Base-by-base conservation (phyloP, 108 stramenopile genomes). In the Pseudonitzschia multiseries region DNA sequence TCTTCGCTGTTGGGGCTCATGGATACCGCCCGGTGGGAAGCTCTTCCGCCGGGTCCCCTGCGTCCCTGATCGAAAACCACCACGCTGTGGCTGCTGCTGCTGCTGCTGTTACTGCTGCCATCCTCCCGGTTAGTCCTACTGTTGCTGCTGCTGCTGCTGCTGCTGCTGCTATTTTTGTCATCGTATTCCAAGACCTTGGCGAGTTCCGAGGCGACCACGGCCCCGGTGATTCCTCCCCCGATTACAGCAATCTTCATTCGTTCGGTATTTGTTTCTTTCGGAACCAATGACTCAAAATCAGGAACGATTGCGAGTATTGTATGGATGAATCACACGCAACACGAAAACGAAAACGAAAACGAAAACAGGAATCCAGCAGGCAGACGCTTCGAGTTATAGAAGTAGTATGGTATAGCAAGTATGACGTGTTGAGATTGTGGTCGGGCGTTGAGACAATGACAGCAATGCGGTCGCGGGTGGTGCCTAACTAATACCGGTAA, bases 31-130 rank as follows among this genome's bases (percentile, higher is more conserved):
- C 85, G 81, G 57, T 79, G 76, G 33, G 79, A 84, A 0, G 85
- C 72, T 32, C 87, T 53, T 8, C 87, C 87, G 57, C 87, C 87
- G 42, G 84, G 83, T 20, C 87, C 87, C 31, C 85, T 67, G 44
- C 87, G 71, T 14, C 88, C 88, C 72, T 89, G 88, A 66, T 89
- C 88, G 42, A 89, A 86, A 9, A 89, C 40, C 52, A 81, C 65
- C 22, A 89, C 78, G 0, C 10, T 27, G 29, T 14, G 22, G 15
- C 1, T 27, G 31, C 24, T 59, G 29, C 9, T 59, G 57, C 21
- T 27, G 57, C 26, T 0, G 0, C 57, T 22, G 8, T 59, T n/a
- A 8, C 57, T 27, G 10, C 0, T 14, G 29, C 15, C n/a, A 54
- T 54, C n/a, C n/a, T n/a, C n/a, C n/a, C n/a, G n/a, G n/a, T n/a